These are phyloP conservation scores for Mallotus nudiflorus DNA, from an alignment of 345 rosid genomes.

Conservation along the genomic window DNA sequence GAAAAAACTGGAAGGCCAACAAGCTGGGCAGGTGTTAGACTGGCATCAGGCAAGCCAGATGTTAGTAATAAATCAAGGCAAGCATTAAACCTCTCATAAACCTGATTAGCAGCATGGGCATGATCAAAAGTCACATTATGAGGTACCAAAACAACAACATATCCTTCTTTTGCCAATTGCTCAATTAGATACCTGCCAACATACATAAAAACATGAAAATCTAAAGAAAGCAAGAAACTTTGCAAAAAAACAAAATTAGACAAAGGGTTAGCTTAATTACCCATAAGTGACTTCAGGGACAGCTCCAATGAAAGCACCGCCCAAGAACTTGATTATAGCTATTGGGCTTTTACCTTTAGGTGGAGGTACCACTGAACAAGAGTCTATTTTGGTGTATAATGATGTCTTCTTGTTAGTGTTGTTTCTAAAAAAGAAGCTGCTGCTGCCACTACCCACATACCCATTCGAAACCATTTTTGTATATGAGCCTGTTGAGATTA, in stretches of 20 bases:
- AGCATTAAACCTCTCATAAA: constrained; percentile 70
- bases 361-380: constrained; percentile 72
- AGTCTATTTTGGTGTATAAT: constrained; percentile 46
- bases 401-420: constrained; percentile 25
- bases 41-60: constrained; percentile 58
- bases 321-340: constrained; percentile 79
- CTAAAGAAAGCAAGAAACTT: background rate
- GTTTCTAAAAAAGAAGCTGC: constrained; percentile 12
- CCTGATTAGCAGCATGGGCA: constrained; percentile 66
- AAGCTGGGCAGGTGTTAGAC: constrained; percentile 55
- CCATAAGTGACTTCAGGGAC: constrained; percentile 89
- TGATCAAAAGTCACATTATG: constrained; percentile 93
- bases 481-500: background rate
- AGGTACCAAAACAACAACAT: constrained; percentile 72
- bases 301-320: constrained; percentile 91
- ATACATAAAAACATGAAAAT: background rate
- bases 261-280: constrained; percentile 28
- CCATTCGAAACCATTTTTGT: constrained; percentile 36
- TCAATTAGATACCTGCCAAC: constrained; percentile 63
- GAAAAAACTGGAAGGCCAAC: constrained; percentile 67
- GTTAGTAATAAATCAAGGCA: constrained; percentile 58
- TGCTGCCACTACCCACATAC: constrained; percentile 28
- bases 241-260: background rate
- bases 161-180: constrained; percentile 87
- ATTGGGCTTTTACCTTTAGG: constrained; percentile 51